Base-by-base conservation (phyloP, 805 yeast species). In the baker's yeast (Saccharomyces cerevisiae) region DNA sequence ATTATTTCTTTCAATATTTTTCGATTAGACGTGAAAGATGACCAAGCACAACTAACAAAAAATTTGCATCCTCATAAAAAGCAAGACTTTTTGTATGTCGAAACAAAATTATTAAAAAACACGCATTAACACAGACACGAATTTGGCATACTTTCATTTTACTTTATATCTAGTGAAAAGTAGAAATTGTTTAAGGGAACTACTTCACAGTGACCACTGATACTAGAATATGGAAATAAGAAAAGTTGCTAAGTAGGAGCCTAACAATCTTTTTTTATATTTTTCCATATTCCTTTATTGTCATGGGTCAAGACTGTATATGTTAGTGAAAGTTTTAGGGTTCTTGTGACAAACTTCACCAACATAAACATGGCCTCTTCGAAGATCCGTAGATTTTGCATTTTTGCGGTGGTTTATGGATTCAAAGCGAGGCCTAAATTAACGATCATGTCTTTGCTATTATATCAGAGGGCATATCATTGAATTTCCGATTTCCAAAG, bases 341-440 rank as follows among this genome's bases (percentile, higher is more conserved):
- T 36, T 36, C 22, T 36, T 17, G 6, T 29, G 11, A 21, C 17
- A 17, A 36, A 24, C 43, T 36, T 36, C 11, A 36, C 24, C 24
- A 36, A 8, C 6, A 8, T 36, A 3, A 21, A 28, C n/a, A 41
- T 61, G 76, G 73, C 77, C 69, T 73, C 77, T 72, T 74, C 78
- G 78, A 74, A 74, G 78, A 73, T 73, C 71, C 72, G 56, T 70
- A 61, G 59, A 62, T 68, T 69, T 68, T 64, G 61, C 46, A 54
- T 58, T 57, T 59, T 53, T 61, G 64, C 69, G 56, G 69, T 74
- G 74, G 74, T 65, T 60, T 68, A 67, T 60, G 69, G 73, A 73
- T 73, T 74, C 78, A 74, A 74, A 74, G 76, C 75, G 78, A 73
- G 67, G 78, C 76, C 76, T 62, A 71, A 52, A 72, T 36, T 53